Conservation (phyloP, 2,329 filamentous ascomycete genomes). For the Colletotrichum horii region DNA sequence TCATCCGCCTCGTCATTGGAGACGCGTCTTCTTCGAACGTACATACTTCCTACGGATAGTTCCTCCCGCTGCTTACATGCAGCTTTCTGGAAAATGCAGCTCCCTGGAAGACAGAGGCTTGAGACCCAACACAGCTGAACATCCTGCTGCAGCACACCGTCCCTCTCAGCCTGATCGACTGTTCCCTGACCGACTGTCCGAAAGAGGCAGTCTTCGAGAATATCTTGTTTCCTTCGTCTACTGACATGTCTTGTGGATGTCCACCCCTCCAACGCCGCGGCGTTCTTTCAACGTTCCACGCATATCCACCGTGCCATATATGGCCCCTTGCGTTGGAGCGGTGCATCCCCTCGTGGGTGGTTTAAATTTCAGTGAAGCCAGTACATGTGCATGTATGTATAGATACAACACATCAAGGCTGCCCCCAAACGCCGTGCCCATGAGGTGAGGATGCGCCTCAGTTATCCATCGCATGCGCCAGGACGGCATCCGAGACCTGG, state of each 20-base stretch:
- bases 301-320: not conserved
- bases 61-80: not conserved
- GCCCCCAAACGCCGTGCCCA: not conserved
- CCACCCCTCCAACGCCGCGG: not conserved
- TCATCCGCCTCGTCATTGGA: not conserved
- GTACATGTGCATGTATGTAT: too few species aligned
- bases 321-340: too few species aligned
- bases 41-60: not conserved
- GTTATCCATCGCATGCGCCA: not conserved
- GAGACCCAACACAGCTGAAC: not conserved
- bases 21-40: not conserved
- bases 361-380: too few species aligned
- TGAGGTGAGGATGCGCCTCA: not conserved
- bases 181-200: not conserved
- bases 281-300: not conserved
- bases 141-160: not conserved
- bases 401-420: too few species aligned
- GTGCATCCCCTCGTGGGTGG: too few species aligned
- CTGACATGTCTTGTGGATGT: not conserved
- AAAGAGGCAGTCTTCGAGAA: slow-evolving; percentile 11
- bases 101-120: not conserved
- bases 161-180: not conserved
- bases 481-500: not conserved
- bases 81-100: not conserved
- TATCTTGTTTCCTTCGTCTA: not conserved